Base-by-base conservation (phyloP, 306 rosid species). In the Glycine latifolia region DNA sequence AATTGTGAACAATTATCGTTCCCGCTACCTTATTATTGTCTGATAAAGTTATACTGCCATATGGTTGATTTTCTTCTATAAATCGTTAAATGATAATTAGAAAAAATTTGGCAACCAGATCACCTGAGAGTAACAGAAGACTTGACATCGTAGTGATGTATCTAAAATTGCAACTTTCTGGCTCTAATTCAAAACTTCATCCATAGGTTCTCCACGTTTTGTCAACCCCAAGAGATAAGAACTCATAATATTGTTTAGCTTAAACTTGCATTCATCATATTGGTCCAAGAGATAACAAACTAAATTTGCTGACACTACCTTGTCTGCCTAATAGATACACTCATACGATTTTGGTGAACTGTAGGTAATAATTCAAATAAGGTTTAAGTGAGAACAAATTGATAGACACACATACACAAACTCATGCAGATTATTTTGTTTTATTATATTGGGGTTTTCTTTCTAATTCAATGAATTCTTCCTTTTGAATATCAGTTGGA, bases 261-360 rank as follows among this genome's bases (percentile, higher is more conserved):
- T 13, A 15, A 71, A 68, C 39, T 26, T 61, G 46, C 43, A 31
- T 43, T 14, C 62, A 77, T 33, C 11, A 41, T 15, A 37, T 61
- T n/a, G 11, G 6, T 52, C 79, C 33, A 53, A 77, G 20, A 66
- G 10, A 50, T 17, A 68, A 55, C 26, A 53, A n/a, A 53, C 16
- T 54, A 26, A 47, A 76, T 76, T 66, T 79, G 66, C 31, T 49
- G 55, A 77, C 56, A 15, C 58, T 6, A 78, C 50, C 41, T 15
- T 15, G 69, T 4, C 8, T 41, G 72, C 66, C 74, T 9, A 69
- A 47, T 76, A 26, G 31, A 26, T 26, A 26, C 31, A 26, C 31
- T 1, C 31, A 26, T 26, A 26, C 2, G 31, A 26, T 26, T 26
- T 26, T 26, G 31, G 31, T 26, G 31, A 26, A 26, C 31, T 26